phyloP scores from a whole-genome alignment of 345 rosid genomes.

The Turritis glabra region DNA sequence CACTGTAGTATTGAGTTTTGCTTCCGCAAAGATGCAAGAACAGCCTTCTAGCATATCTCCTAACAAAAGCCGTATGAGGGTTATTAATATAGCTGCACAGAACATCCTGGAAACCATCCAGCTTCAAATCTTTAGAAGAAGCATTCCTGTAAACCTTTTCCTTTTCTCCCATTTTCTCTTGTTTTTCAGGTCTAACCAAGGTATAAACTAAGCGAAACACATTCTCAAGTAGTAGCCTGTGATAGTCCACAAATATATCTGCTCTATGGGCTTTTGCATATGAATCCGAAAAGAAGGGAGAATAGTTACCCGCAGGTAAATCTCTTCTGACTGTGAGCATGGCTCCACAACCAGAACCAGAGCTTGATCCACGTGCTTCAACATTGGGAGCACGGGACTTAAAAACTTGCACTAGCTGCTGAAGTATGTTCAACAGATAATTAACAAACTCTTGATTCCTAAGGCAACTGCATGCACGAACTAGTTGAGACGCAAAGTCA shows the following conservation, averaged over 20 bases:
- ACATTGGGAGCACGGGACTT: constrained; percentile 65
- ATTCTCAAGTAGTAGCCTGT: constrained; percentile 87
- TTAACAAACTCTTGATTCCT: constrained; percentile 85
- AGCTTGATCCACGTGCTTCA: constrained; percentile 64
- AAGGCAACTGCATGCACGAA: constrained; percentile 77
- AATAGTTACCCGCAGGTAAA: constrained; percentile 88
- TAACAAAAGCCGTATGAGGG: constrained; percentile 88
- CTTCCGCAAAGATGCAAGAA: constrained; percentile 97
- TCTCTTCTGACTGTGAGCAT: constrained; percentile 85
- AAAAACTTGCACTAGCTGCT: constrained; percentile 83
- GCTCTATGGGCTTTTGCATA: constrained; percentile 88
- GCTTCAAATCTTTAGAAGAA: constrained; percentile 79
- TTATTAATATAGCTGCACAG: constrained; percentile 96
- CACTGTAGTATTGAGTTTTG: constrained; percentile 92
- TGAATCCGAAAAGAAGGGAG: constrained; percentile 98
- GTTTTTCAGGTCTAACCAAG: constrained; percentile 97
- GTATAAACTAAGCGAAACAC: constrained; percentile 87
- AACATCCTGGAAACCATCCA: constrained; percentile 96
- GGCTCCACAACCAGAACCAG: constrained; percentile 96
- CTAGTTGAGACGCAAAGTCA: constrained; percentile 80
- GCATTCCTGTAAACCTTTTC: constrained; percentile 67
- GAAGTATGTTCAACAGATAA: constrained; percentile 94
- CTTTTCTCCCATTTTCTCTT: constrained; percentile 88
- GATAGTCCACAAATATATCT: constrained; percentile 91
- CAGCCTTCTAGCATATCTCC: constrained; percentile 97